A percentile compares a stretch with the other conserved stretches of the same genome.
Evolutionary conservation across 306 rosid genomes (phyloP).

Genomic region (Gleditsia sinensis): DNA sequence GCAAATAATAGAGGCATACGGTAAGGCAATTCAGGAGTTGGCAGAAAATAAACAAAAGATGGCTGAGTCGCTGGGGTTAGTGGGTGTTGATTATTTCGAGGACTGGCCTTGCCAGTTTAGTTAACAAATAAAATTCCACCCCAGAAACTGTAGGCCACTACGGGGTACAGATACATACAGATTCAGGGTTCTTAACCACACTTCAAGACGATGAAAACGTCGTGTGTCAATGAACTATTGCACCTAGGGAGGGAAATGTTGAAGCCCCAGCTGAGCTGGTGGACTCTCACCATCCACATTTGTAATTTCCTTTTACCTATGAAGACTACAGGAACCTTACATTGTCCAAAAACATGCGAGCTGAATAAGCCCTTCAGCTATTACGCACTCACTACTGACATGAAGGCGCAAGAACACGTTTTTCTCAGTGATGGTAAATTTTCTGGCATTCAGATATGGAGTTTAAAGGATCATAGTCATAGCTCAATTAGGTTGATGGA

Average conservation of each 20-base stretch:
- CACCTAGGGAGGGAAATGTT: conserved; percentile 43
- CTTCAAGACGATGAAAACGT: conserved; percentile 66
- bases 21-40: conserved; percentile 47
- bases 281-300: conserved; percentile 47
- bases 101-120: conserved; percentile 60
- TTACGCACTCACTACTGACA: conserved; percentile 16
- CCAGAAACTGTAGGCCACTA: conserved; percentile 50
- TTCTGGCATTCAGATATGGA: too few relatives aligned
- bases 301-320: conserved; percentile 42
- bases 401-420: background rate
- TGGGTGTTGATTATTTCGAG: conserved; percentile 28
- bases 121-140: conserved; percentile 63
- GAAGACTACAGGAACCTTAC: conserved; percentile 52
- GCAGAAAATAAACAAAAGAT: conserved; percentile 42
- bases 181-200: conserved; percentile 58
- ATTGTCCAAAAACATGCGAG: conserved; percentile 18
- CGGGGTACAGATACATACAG: conserved; percentile 59
- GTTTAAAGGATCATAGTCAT: too few relatives aligned
- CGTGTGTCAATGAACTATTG: conserved; percentile 60
- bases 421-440: too few relatives aligned
- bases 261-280: conserved; percentile 56
- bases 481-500: background rate
- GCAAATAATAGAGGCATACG: conserved; percentile 55
- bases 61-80: conserved; percentile 48
- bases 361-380: conserved; percentile 56